Base-by-base conservation (phyloP, 257 asterid genomes). In the Verbena officinalis region DNA sequence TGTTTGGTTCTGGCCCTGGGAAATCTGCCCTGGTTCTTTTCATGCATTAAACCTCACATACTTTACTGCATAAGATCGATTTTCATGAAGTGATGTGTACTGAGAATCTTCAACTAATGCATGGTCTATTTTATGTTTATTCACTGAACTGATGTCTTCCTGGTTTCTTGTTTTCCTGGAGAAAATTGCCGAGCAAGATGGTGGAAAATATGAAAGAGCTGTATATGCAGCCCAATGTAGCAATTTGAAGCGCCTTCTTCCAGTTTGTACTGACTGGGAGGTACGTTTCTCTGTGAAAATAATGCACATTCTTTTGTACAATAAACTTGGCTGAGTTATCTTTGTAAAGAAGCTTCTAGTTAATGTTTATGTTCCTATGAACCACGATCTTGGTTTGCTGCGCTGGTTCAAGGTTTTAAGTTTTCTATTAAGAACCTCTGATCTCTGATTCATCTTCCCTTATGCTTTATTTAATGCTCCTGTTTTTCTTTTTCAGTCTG, bases 241-340 rank as follows among this genome's bases (percentile, higher is more conserved):
- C 86, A 94, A 94, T 83, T 70, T 90, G 77, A 90, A 81, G 79
- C 96, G 95, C 74, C 75, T 90, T 65, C 89, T 94, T 81, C 93
- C 99, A 39, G 88, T 91, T 74, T 94, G 99, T 81, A 79, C 87
- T 24, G 95, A 94, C 73, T 94, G 99, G 99, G 99, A 94, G 95
- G 99, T 94, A 80, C 49, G 70, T 76, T 42, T 53, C 46, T 40
- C 34, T 45, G 64, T 74, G 62, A 53, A 42, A 45, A 64, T 53
- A 36, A 30, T 67, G 65, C 36, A 50, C 44, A 34, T 33, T 16
- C 33, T 60, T 55, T 7, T 11, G 70, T 59, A 53, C 36, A 57
- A 7, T 53, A 22, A 56, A 10, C 48, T 58, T 63, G 49, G 52
- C 57, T 15, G 44, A 56, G 67, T 42, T 31, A 44, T 63, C 65